Base-by-base conservation (phyloP, 352 stramenopile genomes). In the Globisporangium emineosum region DNA sequence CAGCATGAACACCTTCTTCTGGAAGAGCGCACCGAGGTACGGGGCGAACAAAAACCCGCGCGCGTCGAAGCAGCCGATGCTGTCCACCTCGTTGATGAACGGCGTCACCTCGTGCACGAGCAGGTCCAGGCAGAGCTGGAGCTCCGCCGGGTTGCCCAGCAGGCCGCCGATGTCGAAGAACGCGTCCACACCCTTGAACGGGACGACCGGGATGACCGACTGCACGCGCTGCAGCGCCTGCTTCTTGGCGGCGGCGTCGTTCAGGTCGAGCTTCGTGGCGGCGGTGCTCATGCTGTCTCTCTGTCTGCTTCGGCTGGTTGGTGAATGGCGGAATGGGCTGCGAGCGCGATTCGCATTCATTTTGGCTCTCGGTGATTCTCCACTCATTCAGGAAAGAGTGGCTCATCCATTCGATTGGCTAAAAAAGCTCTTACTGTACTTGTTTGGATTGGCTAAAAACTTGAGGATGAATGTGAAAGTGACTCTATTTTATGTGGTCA, bases 1-100 rank as follows among this genome's bases (percentile, higher is more conserved):
- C 71, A 99, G 92, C 97, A 99, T 99, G 69, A 99, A 97, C 70
- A 99, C 98, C 25, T 96, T 96, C 71, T 98, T 98, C 60, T 98
- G 88, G 65, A 99, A 88, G n/a, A 81, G 83, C 51, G 97, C 79
- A 19, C 94, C 97, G 58, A 99, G 81, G 56, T 97, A 96, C 54
- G 97, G 96, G 23, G 93, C 97, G 52, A 99, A 94, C 29, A 99
- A 78, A 67, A 99, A 99, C n/a, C 97, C 97, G 37, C 97, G 89
- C 49, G 96, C 96, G 75, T 99, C 96, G 60, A 99, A 90, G 76
- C 94, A 96, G 60, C 91, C 90, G 52, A 98, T 97, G 53, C 76
- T 77, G 69, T 91, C 76, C 29, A 94, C 70, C 53, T 78, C 35
- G 58, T 89, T 69, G 7, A 75, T 75, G 65, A 91, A 77, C 25